A percentile compares a stretch with the other conserved stretches of the same genome.
Conservation (phyloP, 345 rosid genomes). For the Populus euphratica region DNA sequence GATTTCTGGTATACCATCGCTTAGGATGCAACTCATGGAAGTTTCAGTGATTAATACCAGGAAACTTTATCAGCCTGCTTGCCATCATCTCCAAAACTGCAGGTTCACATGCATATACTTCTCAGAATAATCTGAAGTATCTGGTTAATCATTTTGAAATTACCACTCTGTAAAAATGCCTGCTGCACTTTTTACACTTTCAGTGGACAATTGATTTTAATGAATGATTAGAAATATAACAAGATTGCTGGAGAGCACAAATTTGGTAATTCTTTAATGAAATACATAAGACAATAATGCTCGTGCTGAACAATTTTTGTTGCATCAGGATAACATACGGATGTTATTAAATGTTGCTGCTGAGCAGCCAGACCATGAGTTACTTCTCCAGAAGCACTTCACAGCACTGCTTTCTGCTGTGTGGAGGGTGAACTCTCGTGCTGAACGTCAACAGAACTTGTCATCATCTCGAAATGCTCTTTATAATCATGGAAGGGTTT, state of each 20-base stretch:
- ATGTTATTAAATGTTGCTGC: constrained; percentile 64
- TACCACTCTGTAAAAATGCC: neutral
- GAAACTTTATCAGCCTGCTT: neutral
- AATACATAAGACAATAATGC: neutral
- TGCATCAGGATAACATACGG: constrained; percentile 77
- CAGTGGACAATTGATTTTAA: neutral
- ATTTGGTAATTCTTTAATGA: neutral
- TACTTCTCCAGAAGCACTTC: constrained; percentile 89
- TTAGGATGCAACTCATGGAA: neutral
- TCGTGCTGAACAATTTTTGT: constrained; percentile 20
- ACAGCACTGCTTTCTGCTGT: constrained; percentile 75
- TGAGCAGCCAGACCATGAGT: constrained; percentile 79
- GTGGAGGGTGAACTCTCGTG: constrained; percentile 52
- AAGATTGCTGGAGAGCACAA: neutral
- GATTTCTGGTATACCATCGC: neutral
- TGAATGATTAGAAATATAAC: neutral
- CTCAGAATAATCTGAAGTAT: no score
- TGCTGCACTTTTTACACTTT: neutral
- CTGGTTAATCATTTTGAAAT: neutral
- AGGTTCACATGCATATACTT: neutral
- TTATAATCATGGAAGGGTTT: constrained; percentile 42
- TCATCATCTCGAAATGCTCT: constrained; percentile 46
- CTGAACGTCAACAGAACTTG: constrained; percentile 28
- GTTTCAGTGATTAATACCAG: neutral
- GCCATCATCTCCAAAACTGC: neutral